Conservation (phyloP, 345 rosid genomes). For the Anacardium occidentale region DNA sequence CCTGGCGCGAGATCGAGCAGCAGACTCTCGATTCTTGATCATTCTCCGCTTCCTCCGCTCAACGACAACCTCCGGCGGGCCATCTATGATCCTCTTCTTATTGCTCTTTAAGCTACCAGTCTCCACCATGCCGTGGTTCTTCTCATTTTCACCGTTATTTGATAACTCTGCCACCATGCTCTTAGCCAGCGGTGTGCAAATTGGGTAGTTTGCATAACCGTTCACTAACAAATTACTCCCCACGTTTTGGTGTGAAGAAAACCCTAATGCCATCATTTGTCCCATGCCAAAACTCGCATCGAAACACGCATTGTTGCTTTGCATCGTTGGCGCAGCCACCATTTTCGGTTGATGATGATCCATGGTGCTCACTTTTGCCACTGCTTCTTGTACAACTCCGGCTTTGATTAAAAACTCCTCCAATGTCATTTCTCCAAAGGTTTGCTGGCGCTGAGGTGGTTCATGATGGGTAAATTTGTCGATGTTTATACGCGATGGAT, state of each 20-base stretch:
- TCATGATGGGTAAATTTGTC: constrained; percentile 18
- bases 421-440: constrained; percentile 74
- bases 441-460: constrained; percentile 50
- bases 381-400: constrained; percentile 64
- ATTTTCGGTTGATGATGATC: constrained; percentile 8
- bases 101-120: constrained; percentile 31
- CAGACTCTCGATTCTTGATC: constrained; percentile 94
- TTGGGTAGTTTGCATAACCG: constrained; percentile 34
- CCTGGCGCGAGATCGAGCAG: constrained; percentile 92
- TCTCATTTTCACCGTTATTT: constrained; percentile 32
- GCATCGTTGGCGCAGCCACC: constrained; percentile 11
- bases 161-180: constrained; percentile 41
- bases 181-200: constrained; percentile 28
- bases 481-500: constrained; percentile 23
- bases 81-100: constrained; percentile 60
- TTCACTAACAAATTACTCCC: constrained; percentile 27
- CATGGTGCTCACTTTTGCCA: too few species aligned
- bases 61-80: constrained; percentile 66
- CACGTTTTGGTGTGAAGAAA: constrained; percentile 19
- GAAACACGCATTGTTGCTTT: constrained; percentile 21
- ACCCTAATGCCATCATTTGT: constrained; percentile 33
- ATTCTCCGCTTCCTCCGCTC: constrained; percentile 84
- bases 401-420: constrained; percentile 87
- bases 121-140: constrained; percentile 31
- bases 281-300: constrained; percentile 37